These are phyloP conservation scores for Gymnopilus junonius DNA, from an alignment of 768 basidiomycete genomes.

Conservation along the genomic window DNA sequence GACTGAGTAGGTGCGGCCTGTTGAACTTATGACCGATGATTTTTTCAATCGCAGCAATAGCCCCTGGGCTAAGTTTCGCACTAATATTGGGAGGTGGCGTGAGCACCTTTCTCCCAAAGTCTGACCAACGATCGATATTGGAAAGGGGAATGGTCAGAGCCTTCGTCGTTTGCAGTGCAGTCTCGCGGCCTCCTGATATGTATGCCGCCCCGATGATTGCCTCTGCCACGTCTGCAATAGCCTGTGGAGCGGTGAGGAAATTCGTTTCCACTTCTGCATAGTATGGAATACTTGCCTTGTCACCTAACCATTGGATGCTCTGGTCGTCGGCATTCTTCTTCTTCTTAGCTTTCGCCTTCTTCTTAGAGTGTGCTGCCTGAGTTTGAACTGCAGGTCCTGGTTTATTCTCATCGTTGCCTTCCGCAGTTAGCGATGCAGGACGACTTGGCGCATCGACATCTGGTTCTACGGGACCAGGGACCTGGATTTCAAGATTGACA, in stretches of 20 bases:
- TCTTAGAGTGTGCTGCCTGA: slow-evolving; percentile 17
- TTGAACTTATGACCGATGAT: slow-evolving; percentile 69
- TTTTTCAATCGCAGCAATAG: slow-evolving; percentile 59
- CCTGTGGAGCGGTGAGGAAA: slow-evolving; percentile 41
- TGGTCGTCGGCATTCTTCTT: slow-evolving; percentile 43
- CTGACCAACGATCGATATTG: slow-evolving; percentile 69
- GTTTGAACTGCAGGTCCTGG: background rate
- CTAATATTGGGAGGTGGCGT: slow-evolving; percentile 47
- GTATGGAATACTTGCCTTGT: slow-evolving; percentile 58
- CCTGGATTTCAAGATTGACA: background rate
- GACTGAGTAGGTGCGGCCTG: slow-evolving; percentile 64
- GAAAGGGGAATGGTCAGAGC: slow-evolving; percentile 68
- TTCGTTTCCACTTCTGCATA: background rate
- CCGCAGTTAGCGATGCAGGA: background rate
- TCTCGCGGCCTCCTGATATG: slow-evolving; percentile 70
- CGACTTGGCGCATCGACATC: background rate
- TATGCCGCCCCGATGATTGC: slow-evolving; percentile 86
- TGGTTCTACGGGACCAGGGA: background rate
- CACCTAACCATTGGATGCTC: slow-evolving; percentile 60
- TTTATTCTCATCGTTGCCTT: slow-evolving; percentile 4
- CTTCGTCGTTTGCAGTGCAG: slow-evolving; percentile 67
- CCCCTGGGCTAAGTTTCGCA: slow-evolving; percentile 49
- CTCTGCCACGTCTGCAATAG: slow-evolving; percentile 83
- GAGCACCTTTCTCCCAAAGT: slow-evolving; percentile 59
- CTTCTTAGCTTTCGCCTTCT: slow-evolving; percentile 35